A percentile compares a stretch with the other conserved stretches of the same genome.
Conservation (phyloP, 1,284 basidiomycete genomes). For the Tilletia horrida region DNA sequence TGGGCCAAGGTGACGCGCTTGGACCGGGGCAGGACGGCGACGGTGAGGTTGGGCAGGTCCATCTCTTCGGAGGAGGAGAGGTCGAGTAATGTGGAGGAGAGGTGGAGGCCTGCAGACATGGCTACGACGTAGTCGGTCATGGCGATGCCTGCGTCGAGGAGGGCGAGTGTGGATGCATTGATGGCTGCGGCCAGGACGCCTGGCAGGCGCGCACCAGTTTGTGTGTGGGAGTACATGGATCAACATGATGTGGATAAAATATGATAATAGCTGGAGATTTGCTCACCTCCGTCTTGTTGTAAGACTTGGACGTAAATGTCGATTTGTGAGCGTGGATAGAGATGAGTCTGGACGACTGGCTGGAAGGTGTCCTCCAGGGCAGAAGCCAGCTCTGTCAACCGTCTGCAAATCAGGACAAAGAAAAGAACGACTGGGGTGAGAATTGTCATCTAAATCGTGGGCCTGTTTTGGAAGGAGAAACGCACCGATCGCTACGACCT, state of each 20-base stretch:
- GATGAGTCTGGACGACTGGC: conserved; percentile 80
- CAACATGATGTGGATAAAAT: too few species aligned
- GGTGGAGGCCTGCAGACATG: conserved; percentile 60
- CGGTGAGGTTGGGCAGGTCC: conserved; percentile 79
- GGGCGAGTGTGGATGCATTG: conserved; percentile 87
- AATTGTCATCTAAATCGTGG: too few species aligned
- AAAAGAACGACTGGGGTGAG: too few species aligned
- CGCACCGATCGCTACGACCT: conserved; percentile 58
- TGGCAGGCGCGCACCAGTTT: conserved; percentile 26
- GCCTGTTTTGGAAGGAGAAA: too few species aligned
- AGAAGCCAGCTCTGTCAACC: conserved; percentile 79
- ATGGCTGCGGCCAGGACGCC: conserved; percentile 87
- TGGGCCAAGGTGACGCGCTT: conserved; percentile 79
- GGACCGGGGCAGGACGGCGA: conserved; percentile 79
- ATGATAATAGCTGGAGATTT: conserved; percentile 1
- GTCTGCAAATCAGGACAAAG: conserved; percentile 60
- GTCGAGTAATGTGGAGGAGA: conserved; percentile 64
- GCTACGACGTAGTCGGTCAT: conserved; percentile 83
- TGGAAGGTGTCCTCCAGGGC: conserved; percentile 91
- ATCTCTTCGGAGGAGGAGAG: conserved; percentile 83
- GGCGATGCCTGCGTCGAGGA: conserved; percentile 84
- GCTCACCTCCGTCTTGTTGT: conserved; percentile 73
- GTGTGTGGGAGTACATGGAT: too few species aligned
- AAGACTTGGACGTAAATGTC: conserved; percentile 88
- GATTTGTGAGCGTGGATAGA: conserved; percentile 91